A percentile compares a stretch with the other conserved stretches of the same genome.
phyloP scores from a whole-genome alignment of 2,329 filamentous ascomycete genomes.

The Xylariaceae sp. region DNA sequence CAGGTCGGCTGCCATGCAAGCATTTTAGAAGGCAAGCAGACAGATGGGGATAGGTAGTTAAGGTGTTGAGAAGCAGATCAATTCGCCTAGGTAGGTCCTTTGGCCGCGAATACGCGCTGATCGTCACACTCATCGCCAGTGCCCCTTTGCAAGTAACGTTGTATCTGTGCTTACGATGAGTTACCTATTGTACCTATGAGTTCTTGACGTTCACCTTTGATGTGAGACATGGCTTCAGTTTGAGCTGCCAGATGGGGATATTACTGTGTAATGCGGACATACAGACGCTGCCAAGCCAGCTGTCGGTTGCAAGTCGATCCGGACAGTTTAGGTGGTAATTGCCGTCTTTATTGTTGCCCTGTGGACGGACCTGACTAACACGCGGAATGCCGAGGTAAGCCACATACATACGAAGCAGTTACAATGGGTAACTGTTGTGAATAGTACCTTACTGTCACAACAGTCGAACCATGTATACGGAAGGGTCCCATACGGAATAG shows the following conservation, averaged over 20 bases:
- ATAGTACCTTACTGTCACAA: no score
- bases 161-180: neutral
- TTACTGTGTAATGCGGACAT: neutral
- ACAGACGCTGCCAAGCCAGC: no score
- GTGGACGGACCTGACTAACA: conserved; percentile 7
- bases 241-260: neutral
- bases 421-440: no score
- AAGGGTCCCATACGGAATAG: no score
- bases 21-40: neutral
- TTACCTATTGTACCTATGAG: neutral
- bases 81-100: neutral
- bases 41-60: no score
- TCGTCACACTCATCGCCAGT: neutral
- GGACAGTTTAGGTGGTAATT: no score
- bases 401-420: no score
- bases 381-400: no score
- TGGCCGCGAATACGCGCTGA: neutral
- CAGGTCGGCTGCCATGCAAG: neutral
- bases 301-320: no score
- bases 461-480: no score
- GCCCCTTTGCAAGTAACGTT: neutral
- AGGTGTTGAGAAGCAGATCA: conserved; percentile 4
- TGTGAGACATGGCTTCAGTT: neutral
- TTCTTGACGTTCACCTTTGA: neutral
- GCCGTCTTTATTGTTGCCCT: conserved; percentile 22